Evolutionary conservation across 192 early-diverging fungal species (phyloP).

Genomic region (Backusella australiensis): DNA sequence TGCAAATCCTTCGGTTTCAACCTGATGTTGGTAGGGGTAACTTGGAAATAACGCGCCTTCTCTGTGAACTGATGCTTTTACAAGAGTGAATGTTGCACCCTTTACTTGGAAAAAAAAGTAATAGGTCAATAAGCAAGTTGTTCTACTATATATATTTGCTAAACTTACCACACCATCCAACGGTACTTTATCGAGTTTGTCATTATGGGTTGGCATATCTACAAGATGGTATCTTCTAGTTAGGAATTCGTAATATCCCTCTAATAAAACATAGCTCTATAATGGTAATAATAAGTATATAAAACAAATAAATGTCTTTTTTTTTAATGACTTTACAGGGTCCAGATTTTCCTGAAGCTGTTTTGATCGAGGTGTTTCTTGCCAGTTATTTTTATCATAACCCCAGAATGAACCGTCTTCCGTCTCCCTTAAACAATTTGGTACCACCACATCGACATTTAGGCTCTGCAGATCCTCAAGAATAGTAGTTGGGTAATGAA

Average conservation of each 20-base stretch:
- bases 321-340: slow-evolving; percentile 9
- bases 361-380: slow-evolving; percentile 46
- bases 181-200: slow-evolving; percentile 37
- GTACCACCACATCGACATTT: slow-evolving; percentile 56
- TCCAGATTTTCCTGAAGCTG: slow-evolving; percentile 30
- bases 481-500: slow-evolving; percentile 53
- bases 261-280: slow-evolving; percentile 27
- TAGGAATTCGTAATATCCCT: slow-evolving; percentile 34
- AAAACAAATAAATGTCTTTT: background rate
- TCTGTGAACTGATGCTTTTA: slow-evolving; percentile 52
- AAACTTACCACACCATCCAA: slow-evolving; percentile 51
- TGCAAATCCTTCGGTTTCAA: slow-evolving; percentile 63
- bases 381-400: slow-evolving; percentile 60
- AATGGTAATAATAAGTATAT: slow-evolving; percentile 6
- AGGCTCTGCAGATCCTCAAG: slow-evolving; percentile 52
- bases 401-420: slow-evolving; percentile 35
- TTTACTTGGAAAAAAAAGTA: background rate
- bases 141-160: too few relatives aligned
- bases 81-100: slow-evolving; percentile 56
- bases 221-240: slow-evolving; percentile 29
- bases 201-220: slow-evolving; percentile 29
- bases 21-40: slow-evolving; percentile 53
- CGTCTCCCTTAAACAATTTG: slow-evolving; percentile 45
- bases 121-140: too few relatives aligned
- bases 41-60: slow-evolving; percentile 55